phyloP scores from a whole-genome alignment of 768 basidiomycete species.

The Calocybe gangraenosa region DNA sequence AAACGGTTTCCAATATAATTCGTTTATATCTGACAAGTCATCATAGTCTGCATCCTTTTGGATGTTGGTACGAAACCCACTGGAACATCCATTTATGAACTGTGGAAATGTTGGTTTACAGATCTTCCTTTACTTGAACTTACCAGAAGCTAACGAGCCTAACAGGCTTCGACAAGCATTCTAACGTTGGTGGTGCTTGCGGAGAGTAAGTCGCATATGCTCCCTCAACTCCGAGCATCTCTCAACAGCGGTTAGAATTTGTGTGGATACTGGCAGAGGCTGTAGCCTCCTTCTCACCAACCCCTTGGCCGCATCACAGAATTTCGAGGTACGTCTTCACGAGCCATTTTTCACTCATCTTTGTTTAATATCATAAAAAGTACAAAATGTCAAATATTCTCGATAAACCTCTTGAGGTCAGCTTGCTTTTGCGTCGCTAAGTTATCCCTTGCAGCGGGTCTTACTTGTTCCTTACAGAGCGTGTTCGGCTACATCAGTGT shows the following conservation, averaged over 20 bases:
- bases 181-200: conserved; percentile 89
- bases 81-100: conserved; percentile 90
- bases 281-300: conserved; percentile 69
- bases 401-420: conserved; percentile 89
- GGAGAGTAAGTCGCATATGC: conserved; percentile 61
- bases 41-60: conserved; percentile 77
- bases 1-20: conserved; percentile 1
- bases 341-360: neutral
- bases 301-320: conserved; percentile 89
- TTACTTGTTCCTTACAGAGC: conserved; percentile 35
- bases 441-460: neutral
- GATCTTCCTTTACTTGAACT: conserved; percentile 8
- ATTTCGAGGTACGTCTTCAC: conserved; percentile 64
- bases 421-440: conserved; percentile 17
- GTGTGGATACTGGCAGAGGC: conserved; percentile 73
- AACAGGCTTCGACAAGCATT: conserved; percentile 74
- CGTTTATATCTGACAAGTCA: conserved; percentile 1
- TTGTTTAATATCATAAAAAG: conserved; percentile 27
- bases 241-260: conserved; percentile 47
- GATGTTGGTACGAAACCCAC: conserved; percentile 97
- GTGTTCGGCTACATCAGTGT: conserved; percentile 87
- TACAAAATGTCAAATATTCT: conserved; percentile 97
- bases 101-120: conserved; percentile 86
- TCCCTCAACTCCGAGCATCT: neutral
- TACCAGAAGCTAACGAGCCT: neutral